phyloP scores from a whole-genome alignment of 495 filamentous ascomycete genomes.

The Aspergillus carlsbadensis region DNA sequence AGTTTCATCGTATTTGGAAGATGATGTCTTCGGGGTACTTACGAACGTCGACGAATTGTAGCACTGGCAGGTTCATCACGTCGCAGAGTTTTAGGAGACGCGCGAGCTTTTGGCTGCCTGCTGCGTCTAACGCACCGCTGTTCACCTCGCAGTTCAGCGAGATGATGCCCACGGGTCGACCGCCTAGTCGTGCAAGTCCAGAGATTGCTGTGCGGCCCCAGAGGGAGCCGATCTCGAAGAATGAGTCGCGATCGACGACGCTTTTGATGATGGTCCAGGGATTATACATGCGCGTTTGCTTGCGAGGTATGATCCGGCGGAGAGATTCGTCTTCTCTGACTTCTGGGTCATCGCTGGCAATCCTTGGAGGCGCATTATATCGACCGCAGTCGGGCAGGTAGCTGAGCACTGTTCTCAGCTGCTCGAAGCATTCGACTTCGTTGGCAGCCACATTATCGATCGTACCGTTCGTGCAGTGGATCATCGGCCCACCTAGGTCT shows the following conservation, averaged over 20 bases:
- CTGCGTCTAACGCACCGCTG: constrained; percentile 59
- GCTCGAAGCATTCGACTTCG: constrained; percentile 59
- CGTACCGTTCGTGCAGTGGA: constrained; percentile 65
- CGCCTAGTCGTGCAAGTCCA: constrained; percentile 55
- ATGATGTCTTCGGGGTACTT: too few relatives aligned
- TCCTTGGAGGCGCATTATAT: constrained; percentile 47
- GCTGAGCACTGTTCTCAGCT: constrained; percentile 53
- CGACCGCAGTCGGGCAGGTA: constrained; percentile 58
- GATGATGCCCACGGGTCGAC: constrained; percentile 55
- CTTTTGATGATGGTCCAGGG: constrained; percentile 53
- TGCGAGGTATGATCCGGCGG: constrained; percentile 56
- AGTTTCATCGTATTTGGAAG: too few relatives aligned
- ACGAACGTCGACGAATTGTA: constrained; percentile 63
- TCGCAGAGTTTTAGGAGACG: constrained; percentile 60
- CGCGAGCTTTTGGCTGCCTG: constrained; percentile 58
- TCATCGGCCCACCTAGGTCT: constrained; percentile 53
- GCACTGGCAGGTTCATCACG: constrained; percentile 60
- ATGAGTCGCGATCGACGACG: constrained; percentile 54
- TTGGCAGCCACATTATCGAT: constrained; percentile 63
- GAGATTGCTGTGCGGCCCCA: constrained; percentile 63
- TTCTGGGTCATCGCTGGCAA: constrained; percentile 45
- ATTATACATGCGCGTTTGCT: constrained; percentile 60
- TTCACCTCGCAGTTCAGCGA: constrained; percentile 59
- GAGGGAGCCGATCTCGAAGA: constrained; percentile 61
- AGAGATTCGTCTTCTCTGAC: constrained; percentile 47